A percentile compares a stretch with the other conserved stretches of the same genome.
Evolutionary conservation across 2,329 filamentous ascomycete genomes (phyloP).

Genomic region (Trichothecium roseum): DNA sequence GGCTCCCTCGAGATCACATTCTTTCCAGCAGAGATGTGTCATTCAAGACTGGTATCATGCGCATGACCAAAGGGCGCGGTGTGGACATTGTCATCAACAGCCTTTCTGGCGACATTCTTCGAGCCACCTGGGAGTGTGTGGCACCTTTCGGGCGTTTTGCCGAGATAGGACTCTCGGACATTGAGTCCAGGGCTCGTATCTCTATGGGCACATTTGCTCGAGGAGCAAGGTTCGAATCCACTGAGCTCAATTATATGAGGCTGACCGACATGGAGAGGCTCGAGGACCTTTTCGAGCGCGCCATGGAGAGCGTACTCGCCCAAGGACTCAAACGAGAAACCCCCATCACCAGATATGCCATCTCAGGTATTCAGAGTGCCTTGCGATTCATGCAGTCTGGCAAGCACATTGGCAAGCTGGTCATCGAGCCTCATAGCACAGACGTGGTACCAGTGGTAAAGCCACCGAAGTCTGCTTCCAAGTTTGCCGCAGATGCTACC

Average conservation of each 20-base stretch:
- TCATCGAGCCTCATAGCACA: conserved; percentile 12
- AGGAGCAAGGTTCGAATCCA: conserved; percentile 4
- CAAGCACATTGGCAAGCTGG: conserved; percentile 29
- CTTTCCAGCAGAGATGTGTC: conserved; percentile 15
- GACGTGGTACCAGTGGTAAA: no score
- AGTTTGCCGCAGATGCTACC: conserved; percentile 18
- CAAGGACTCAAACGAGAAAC: neutral
- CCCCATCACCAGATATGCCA: conserved; percentile 13
- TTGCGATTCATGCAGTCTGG: conserved; percentile 33
- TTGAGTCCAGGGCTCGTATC: neutral
- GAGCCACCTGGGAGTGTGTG: conserved; percentile 32
- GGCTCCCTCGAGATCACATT: conserved; percentile 21
- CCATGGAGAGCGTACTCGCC: conserved; percentile 2
- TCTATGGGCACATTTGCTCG: neutral
- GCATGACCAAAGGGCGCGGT: conserved; percentile 33
- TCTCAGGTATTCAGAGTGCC: conserved; percentile 21
- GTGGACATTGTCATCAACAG: conserved; percentile 59
- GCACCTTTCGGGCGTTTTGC: conserved; percentile 34
- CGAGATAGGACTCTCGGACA: conserved; percentile 14
- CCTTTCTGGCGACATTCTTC: conserved; percentile 28
- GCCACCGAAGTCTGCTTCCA: conserved; percentile 1
- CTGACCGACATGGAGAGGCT: neutral
- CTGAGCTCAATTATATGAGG: conserved; percentile 4
- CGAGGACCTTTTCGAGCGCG: conserved; percentile 1
- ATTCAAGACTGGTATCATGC: conserved; percentile 10